Evolutionary conservation across 2,329 filamentous ascomycete species (phyloP), one percentile per base, ranked within the genome.

Genomic region (Stagonosporopsis cucurbitacearum): DNA sequence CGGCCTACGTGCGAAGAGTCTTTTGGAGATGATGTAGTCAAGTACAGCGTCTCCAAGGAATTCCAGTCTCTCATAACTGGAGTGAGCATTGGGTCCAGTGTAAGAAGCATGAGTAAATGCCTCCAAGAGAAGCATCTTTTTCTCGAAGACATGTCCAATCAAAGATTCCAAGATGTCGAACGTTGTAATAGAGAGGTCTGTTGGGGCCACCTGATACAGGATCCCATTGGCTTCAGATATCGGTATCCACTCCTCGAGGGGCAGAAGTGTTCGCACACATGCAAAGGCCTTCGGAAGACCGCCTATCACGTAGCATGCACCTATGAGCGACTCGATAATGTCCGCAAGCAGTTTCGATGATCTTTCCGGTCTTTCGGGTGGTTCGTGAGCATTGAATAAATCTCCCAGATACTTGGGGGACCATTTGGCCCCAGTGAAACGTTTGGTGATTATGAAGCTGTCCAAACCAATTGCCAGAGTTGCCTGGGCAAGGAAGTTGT

Each of bases 31-130:
- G 51, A 96, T 79, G 64, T 87, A 84, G 74, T 98, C 94, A 0
- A 98, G 84, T 2, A 97, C 80, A 0, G 92, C 85, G 65, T 98
- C 94, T 1, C 94, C 94, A 0, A 97, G 78, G 66, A 95, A 96
- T 69, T 97, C 94, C 1, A 97, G 82, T 0, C 92, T 85, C 63
- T 97, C 90, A 65, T 87, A 87, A 0, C 82, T 84, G 32, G 77
- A 73, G 4, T 82, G 78, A 15, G 77, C 74, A 26, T 79, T 60
- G 1, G 65, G 64, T 1, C 70, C 71, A 0, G 36, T 79, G 46
- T 80, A 82, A 0, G 90, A 93, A 0, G 86, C 79, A 68, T 97
- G 93, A 0, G 92, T 96, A 45, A 94, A 80, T 2, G 93, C 90
- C 76, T 97, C 91, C 0, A 89, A 68, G 0, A 97, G 81, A 0